phyloP scores from a whole-genome alignment of 73 alveolate species.

The Effrenium voratum region DNA sequence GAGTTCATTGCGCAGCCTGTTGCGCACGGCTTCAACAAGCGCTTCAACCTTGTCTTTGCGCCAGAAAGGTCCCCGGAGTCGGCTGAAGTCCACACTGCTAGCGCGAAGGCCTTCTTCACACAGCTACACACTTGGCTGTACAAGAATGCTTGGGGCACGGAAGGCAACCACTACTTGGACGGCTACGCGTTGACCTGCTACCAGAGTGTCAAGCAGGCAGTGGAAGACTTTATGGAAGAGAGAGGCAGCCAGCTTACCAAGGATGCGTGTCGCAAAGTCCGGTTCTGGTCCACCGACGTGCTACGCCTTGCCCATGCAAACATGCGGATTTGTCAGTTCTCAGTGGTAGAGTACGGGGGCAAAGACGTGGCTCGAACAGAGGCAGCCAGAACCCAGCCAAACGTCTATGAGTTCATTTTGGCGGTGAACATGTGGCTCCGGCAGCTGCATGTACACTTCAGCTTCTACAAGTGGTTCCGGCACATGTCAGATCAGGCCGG shows the following conservation, averaged over 20 bases:
- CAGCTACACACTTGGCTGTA: neutral
- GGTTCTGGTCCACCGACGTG: constrained; percentile 7
- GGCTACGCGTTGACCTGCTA: constrained; percentile 18
- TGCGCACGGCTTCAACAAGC: neutral
- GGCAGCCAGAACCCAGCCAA: neutral
- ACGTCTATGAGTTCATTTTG: neutral
- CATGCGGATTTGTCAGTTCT: constrained; percentile 4
- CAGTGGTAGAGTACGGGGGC: neutral
- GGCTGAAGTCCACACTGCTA: neutral
- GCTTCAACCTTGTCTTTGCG: neutral
- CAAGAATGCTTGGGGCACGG: neutral
- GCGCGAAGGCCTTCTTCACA: neutral
- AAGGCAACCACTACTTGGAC: neutral
- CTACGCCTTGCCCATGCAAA: neutral
- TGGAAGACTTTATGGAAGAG: neutral
- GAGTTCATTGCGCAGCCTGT: neutral
- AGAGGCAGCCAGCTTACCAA: neutral
- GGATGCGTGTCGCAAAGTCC: neutral
- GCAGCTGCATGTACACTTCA: neutral
- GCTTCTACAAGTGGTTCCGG: neutral
- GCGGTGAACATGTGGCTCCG: neutral
- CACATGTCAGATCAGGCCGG: neutral
- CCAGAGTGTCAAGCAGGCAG: neutral
- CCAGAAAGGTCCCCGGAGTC: neutral
- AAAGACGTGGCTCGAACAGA: neutral